Evolutionary conservation across 1,284 basidiomycete species (phyloP).

Genomic region (Ganoderma lucidum): DNA sequence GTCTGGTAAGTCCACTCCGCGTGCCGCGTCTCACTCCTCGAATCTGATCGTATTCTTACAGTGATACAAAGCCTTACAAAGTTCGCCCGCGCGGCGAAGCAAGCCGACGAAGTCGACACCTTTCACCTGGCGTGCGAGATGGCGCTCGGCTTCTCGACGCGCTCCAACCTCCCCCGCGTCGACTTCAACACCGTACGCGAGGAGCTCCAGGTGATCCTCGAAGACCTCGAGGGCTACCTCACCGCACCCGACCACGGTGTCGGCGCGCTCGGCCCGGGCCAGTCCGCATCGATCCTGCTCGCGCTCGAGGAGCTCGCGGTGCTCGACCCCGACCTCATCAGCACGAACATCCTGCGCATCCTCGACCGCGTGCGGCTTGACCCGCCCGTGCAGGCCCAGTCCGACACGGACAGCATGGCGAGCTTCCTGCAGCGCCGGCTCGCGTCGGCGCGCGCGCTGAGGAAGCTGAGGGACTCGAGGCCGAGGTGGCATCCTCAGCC

Average conservation of each 20-base stretch:
- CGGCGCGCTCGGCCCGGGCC: conserved; percentile 14
- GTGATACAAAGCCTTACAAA: conserved; percentile 19
- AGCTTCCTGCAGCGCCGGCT: conserved; percentile 18
- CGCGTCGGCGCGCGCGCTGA: conserved; percentile 19
- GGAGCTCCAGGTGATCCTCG: conserved; percentile 21
- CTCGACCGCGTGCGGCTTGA: conserved; percentile 16
- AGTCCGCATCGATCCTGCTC: conserved; percentile 24
- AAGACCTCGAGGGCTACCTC: conserved; percentile 25
- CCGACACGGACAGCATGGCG: conserved; percentile 13
- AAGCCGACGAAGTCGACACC: conserved; percentile 10
- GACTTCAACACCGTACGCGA: conserved; percentile 23
- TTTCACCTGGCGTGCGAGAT: conserved; percentile 29
- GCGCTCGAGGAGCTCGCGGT: conserved; percentile 25
- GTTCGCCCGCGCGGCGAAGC: conserved; percentile 20
- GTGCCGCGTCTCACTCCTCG: neutral
- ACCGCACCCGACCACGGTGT: conserved; percentile 6
- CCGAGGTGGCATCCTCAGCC: conserved; percentile 6
- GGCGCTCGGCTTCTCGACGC: conserved; percentile 24
- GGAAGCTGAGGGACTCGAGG: conserved; percentile 15
- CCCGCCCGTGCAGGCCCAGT: neutral
- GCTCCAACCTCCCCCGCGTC: conserved; percentile 8
- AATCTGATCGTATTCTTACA: neutral
- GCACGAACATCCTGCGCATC: conserved; percentile 14
- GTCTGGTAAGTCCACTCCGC: conserved; percentile 5
- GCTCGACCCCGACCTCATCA: conserved; percentile 22